phyloP scores from a whole-genome alignment of 208 protist species.

The Leishmania guyanensis region DNA sequence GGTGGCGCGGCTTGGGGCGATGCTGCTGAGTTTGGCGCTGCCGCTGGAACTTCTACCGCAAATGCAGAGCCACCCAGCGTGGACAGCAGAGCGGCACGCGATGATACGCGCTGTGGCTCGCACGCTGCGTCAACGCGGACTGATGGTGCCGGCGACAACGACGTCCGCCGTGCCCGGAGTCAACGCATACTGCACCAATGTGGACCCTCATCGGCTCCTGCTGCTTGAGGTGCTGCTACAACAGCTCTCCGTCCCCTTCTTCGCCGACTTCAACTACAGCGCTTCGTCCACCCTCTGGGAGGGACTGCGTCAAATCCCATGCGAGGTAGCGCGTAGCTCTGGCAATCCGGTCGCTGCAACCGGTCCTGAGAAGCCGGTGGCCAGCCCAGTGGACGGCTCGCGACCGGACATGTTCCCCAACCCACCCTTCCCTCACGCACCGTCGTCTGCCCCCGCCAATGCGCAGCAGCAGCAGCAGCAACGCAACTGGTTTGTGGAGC shows the following conservation, averaged over 20 bases:
- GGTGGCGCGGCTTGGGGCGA: slow-evolving; percentile 18
- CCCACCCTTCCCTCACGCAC: neutral
- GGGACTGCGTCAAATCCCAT: slow-evolving; percentile 24
- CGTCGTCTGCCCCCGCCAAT: neutral
- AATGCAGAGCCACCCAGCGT: slow-evolving; percentile 11
- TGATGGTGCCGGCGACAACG: slow-evolving; percentile 20
- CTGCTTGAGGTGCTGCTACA: slow-evolving; percentile 57
- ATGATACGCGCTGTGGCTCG: slow-evolving; percentile 17
- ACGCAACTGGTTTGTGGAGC: slow-evolving; percentile 19
- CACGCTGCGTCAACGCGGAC: slow-evolving; percentile 24
- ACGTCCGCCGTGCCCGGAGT: neutral
- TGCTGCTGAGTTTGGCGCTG: slow-evolving; percentile 25
- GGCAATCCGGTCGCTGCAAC: neutral
- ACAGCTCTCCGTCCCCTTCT: slow-evolving; percentile 54
- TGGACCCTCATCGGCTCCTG: slow-evolving; percentile 34
- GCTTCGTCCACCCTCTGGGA: slow-evolving; percentile 48
- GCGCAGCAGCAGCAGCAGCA: slow-evolving; percentile 3
- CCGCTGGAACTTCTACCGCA: slow-evolving; percentile 23
- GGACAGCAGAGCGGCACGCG: slow-evolving; percentile 20
- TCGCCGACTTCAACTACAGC: slow-evolving; percentile 56
- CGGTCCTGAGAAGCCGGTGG: slow-evolving; percentile 1
- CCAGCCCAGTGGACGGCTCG: neutral
- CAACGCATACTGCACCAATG: slow-evolving; percentile 28
- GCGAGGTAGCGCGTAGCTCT: neutral
- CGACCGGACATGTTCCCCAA: neutral